Conservation (phyloP, 2,329 filamentous ascomycete species). For the Stemphylium beticola region DNA sequence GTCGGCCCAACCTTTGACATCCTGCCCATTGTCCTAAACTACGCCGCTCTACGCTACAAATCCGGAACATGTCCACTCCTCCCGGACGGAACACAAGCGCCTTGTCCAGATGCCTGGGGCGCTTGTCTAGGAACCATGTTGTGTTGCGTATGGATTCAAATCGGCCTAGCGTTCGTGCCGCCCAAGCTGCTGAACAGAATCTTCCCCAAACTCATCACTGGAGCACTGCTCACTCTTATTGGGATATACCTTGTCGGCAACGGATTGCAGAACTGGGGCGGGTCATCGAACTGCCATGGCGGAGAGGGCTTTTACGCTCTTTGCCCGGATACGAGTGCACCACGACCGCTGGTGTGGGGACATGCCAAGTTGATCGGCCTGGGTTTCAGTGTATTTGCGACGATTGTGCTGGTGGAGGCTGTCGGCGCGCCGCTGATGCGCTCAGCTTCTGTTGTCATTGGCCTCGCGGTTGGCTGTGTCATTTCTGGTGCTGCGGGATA, state of each 20-base stretch:
- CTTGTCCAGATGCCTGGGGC: conserved; percentile 36
- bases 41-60: conserved; percentile 33
- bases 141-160: conserved; percentile 51
- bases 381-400: conserved; percentile 38
- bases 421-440: conserved; percentile 38
- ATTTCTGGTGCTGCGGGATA: conserved; percentile 38
- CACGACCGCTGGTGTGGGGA: conserved; percentile 42
- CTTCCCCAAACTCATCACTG: conserved; percentile 38
- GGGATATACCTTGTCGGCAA: conserved; percentile 36
- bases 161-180: conserved; percentile 34
- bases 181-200: conserved; percentile 30
- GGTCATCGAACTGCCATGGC: conserved; percentile 35
- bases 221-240: conserved; percentile 30
- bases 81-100: conserved; percentile 28
- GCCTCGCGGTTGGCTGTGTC: conserved; percentile 34
- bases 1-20: conserved; percentile 41
- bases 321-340: conserved; percentile 27
- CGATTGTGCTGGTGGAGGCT: conserved; percentile 34
- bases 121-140: conserved; percentile 45
- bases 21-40: conserved; percentile 37
- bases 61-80: conserved; percentile 28
- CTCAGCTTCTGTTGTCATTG: conserved; percentile 36
- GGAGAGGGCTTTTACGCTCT: conserved; percentile 36
- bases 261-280: conserved; percentile 39
- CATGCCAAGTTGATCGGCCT: conserved; percentile 36